Conservation (phyloP, 2,329 filamentous ascomycete species). For the Neocatenulostroma microsporum region DNA sequence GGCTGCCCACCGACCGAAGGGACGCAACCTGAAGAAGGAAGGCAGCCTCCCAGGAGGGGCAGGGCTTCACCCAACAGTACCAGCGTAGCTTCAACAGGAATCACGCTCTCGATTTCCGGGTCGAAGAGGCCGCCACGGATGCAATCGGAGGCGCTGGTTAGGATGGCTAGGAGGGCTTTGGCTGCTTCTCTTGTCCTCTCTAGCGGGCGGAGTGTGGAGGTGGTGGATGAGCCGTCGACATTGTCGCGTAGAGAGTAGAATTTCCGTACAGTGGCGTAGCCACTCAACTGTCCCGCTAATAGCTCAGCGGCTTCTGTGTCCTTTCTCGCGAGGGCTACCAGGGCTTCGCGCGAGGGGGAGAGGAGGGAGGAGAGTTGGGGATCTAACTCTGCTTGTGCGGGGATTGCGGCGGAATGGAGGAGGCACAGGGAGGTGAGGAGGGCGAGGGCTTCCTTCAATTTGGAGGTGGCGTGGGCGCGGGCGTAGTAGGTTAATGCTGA, state of each 20-base stretch:
- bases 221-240: slow-evolving; percentile 20
- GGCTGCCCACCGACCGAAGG: too few relatives aligned
- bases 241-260: slow-evolving; percentile 87
- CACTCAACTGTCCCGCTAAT: slow-evolving; percentile 76
- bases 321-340: slow-evolving; percentile 62
- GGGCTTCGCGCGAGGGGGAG: slow-evolving; percentile 60
- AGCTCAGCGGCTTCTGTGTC: slow-evolving; percentile 77
- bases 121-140: slow-evolving; percentile 89
- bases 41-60: slow-evolving; percentile 67
- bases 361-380: slow-evolving; percentile 62
- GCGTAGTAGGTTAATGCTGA: slow-evolving; percentile 87
- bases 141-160: slow-evolving; percentile 78
- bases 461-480: slow-evolving; percentile 66
- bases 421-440: slow-evolving; percentile 81
- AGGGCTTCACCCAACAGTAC: slow-evolving; percentile 76
- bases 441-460: slow-evolving; percentile 78
- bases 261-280: slow-evolving; percentile 81
- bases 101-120: slow-evolving; percentile 67
- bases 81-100: slow-evolving; percentile 80
- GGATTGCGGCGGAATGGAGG: slow-evolving; percentile 74
- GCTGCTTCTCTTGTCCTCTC: slow-evolving; percentile 63
- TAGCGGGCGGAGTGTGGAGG: slow-evolving; percentile 47
- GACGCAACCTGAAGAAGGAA: too few relatives aligned
- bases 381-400: slow-evolving; percentile 64
- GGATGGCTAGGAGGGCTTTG: slow-evolving; percentile 68